A percentile compares a stretch with the other conserved stretches of the same genome.
Conservation (phyloP, 1,139 yeast species). For the Candida freyschussii region DNA sequence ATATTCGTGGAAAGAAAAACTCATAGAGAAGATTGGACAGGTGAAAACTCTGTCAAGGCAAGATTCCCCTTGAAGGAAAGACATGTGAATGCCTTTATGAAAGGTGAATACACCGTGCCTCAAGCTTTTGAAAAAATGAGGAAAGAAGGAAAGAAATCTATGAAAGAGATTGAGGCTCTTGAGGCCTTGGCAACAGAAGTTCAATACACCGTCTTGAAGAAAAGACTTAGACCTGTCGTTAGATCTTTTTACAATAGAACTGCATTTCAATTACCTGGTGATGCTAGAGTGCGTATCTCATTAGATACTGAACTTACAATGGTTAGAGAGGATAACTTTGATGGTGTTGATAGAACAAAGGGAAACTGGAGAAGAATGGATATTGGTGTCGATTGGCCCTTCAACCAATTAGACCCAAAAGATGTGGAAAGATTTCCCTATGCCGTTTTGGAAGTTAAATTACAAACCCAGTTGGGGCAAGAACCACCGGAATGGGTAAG, state of each 20-base stretch:
- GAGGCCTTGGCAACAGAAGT: slow-evolving; percentile 91
- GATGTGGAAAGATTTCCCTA: slow-evolving; percentile 94
- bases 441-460: slow-evolving; percentile 93
- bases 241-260: slow-evolving; percentile 97
- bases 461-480: slow-evolving; percentile 96
- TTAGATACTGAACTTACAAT: slow-evolving; percentile 91
- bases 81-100: slow-evolving; percentile 76
- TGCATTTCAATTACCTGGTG: slow-evolving; percentile 98
- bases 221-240: slow-evolving; percentile 86
- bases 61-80: slow-evolving; percentile 90
- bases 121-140: slow-evolving; percentile 91
- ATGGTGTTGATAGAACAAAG: slow-evolving; percentile 83
- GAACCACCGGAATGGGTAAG: slow-evolving; percentile 98
- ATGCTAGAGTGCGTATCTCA: slow-evolving; percentile 96
- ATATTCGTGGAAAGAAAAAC: slow-evolving; percentile 96
- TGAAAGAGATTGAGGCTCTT: slow-evolving; percentile 83
- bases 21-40: slow-evolving; percentile 99
- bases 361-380: slow-evolving; percentile 98
- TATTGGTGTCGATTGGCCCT: slow-evolving; percentile 96
- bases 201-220: slow-evolving; percentile 81
- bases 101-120: slow-evolving; percentile 78
- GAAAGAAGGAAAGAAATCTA: slow-evolving; percentile 83
- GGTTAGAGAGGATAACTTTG: slow-evolving; percentile 97
- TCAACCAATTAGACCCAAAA: slow-evolving; percentile 71
- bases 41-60: slow-evolving; percentile 96